Evolutionary conservation across 1,139 yeast species (phyloP), one percentile per base, ranked within the genome.

Genomic region (Debaryomycetaceae sp.): DNA sequence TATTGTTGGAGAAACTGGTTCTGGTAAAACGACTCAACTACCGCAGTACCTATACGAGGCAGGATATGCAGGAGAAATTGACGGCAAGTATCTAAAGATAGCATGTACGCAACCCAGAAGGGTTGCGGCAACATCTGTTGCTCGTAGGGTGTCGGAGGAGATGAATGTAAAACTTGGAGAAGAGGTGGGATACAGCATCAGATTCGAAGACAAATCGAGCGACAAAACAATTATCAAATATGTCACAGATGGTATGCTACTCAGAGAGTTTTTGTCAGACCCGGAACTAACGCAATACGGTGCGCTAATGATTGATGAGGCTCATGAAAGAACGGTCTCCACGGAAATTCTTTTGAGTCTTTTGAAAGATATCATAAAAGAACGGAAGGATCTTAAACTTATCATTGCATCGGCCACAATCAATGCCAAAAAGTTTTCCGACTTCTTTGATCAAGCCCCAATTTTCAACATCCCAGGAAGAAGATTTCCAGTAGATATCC

Each of bases 51-150:
- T 71, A 24, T 58, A 63, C 29, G 76, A 72, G 52, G 76, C 69
- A 42, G 72, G 72, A 6, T 55, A 68, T 41, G 75, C 89, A 5
- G 58, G 66, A 17, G 80, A 79, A 1, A 49, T 50, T 3, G 48
- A 50, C 13, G 65, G 62, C 3, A n/a, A 24, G 7, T 47, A 53
- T 17, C 65, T 69, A 48, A 78, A 77, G 39, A 80, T 93, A 7
- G 97, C 95, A 0, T 90, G 97, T 60, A 93, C 99, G 0, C 99
- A 93, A 62, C 99, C 99, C 1, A 78, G 99, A 56, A 72, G 97
- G 56, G 97, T 91, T 13, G 99, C 99, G 0, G 98, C 99, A 0
- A 86, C 87, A 55, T 85, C 97, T 6, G 97, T 91, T 24, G 96
- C 99, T 0, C 60, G 65, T 39, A 43, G 45, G 4, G 46, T 93